Percentiles rank a stretch among this genome's conserved stretches.
Evolutionary conservation across 805 yeast genomes (phyloP).

Genomic region (Schizosaccharomyces octosporus): DNA sequence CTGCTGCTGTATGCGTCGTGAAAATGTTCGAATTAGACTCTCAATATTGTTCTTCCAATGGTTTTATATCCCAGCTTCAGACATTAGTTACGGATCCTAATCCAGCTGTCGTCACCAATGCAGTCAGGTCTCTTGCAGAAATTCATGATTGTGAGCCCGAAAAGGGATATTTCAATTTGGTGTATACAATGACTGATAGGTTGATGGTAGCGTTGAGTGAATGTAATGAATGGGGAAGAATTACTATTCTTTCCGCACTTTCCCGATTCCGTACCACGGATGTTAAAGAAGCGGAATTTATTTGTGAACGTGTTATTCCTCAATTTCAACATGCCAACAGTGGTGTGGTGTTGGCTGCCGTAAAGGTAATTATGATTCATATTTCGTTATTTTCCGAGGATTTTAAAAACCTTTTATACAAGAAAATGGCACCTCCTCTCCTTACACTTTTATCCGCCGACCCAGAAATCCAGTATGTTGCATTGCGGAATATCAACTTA

Average conservation of each 20-base stretch:
- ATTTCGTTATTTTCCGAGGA: slow-evolving; percentile 20
- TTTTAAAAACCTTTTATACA: slow-evolving; percentile 10
- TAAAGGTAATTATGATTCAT: slow-evolving; percentile 58
- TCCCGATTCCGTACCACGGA: slow-evolving; percentile 39
- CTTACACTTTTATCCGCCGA: slow-evolving; percentile 70
- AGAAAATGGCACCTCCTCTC: slow-evolving; percentile 60
- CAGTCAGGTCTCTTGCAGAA: slow-evolving; percentile 65
- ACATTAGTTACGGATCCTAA: slow-evolving; percentile 58
- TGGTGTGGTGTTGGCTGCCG: slow-evolving; percentile 67
- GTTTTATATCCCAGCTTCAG: slow-evolving; percentile 48
- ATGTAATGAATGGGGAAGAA: slow-evolving; percentile 97
- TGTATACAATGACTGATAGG: slow-evolving; percentile 21
- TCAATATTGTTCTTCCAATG: slow-evolving; percentile 60
- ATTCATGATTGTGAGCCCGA: slow-evolving; percentile 44
- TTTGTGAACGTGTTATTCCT: slow-evolving; percentile 73
- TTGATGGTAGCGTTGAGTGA: slow-evolving; percentile 71
- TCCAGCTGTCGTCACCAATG: slow-evolving; percentile 94
- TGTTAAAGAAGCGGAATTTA: slow-evolving; percentile 48
- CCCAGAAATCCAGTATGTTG: slow-evolving; percentile 61
- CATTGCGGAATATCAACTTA: slow-evolving; percentile 55
- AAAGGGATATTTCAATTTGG: slow-evolving; percentile 22
- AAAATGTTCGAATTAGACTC: slow-evolving; percentile 73
- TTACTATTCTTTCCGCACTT: slow-evolving; percentile 61
- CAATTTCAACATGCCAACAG: slow-evolving; percentile 94
- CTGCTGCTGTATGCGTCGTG: slow-evolving; percentile 94